Evolutionary conservation across 2,329 filamentous ascomycete genomes (phyloP), one percentile per base, ranked within the genome.

Genomic region (Fusarium concolor): DNA sequence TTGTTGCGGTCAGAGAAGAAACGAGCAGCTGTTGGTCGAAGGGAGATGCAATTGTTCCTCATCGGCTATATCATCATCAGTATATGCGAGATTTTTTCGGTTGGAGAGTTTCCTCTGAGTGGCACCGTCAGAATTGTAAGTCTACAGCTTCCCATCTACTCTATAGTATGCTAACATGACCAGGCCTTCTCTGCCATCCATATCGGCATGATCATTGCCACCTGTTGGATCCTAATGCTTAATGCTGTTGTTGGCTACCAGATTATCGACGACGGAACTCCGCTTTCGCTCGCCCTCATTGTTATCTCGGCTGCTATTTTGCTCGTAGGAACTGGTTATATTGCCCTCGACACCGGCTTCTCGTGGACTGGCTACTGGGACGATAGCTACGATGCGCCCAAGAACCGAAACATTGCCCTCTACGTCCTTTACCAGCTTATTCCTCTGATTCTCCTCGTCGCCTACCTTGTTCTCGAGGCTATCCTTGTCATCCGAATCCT

Each of bases 11-110:
- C 96, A 20, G 92, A 98, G 75, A 88, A 87, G 77, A 98, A 99
- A 82, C 90, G 92, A 79, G 96, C 96, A 56, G 96, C 96, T 56
- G 96, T 99, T 46, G 96, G 96, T 62, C 86, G 96, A 83, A 92
- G 96, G 79, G 96, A 99, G 80, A 98, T 99, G 88, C 96, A 99
- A 85, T 75, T 97, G 33, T 98, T 99, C 81, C 87, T 99, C 50
- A 66, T 92, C 41, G 90, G 92, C 50, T 99, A 93, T 78, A 91
- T 97, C 58, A 80, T 98, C 60, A 89, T 98, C 64, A 89, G 92
- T 74, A 92, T 99, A 74, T 97, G 94, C 81, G 96, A 98, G 79
- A 97, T 99, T 75, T 97, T 99, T 81, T 94, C 94, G 1, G 89
- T 98, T 35, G 96, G 96, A 71, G 92, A 90, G 29, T 95, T 99